Conservation (phyloP, 768 basidiomycete species). For the Leccinellum rugosiceps region DNA sequence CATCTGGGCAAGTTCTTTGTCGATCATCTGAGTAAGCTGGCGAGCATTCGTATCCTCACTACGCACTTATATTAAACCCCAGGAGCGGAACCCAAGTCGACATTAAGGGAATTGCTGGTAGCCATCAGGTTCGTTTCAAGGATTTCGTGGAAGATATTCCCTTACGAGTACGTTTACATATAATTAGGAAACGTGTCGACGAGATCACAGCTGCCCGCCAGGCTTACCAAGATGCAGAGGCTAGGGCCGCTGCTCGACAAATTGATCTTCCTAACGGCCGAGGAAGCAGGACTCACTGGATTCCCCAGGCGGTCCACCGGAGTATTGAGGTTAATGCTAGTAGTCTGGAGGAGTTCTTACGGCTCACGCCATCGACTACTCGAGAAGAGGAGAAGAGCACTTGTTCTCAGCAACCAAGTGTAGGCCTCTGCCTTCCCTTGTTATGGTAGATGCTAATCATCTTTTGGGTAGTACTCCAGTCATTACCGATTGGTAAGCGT, state of each 20-base stretch:
- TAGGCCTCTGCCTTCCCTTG: background rate
- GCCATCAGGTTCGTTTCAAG: slow-evolving; percentile 22
- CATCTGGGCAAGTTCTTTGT: slow-evolving; percentile 25
- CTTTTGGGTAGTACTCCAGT: slow-evolving; percentile 19
- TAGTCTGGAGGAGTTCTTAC: slow-evolving; percentile 4
- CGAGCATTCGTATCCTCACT: background rate
- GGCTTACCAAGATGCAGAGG: slow-evolving; percentile 3
- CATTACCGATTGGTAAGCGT: slow-evolving; percentile 21
- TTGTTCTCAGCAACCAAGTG: slow-evolving; percentile 21
- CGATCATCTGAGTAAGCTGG: slow-evolving; percentile 24
- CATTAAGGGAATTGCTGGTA: slow-evolving; percentile 19
- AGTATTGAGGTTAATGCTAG: slow-evolving; percentile 9
- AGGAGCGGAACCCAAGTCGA: slow-evolving; percentile 23
- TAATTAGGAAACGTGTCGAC: slow-evolving; percentile 17
- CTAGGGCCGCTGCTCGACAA: slow-evolving; percentile 7
- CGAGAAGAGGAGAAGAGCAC: background rate
- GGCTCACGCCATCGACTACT: background rate
- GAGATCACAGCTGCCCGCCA: slow-evolving; percentile 15
- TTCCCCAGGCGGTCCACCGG: slow-evolving; percentile 8
- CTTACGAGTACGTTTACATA: background rate
- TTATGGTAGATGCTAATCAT: background rate
- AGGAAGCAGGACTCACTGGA: slow-evolving; percentile 1
- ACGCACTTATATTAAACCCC: background rate
- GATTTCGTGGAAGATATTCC: background rate
- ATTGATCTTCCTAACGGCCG: slow-evolving; percentile 7